phyloP scores from a whole-genome alignment of 129 eudicot species.

The Scalesia atractyloides region DNA sequence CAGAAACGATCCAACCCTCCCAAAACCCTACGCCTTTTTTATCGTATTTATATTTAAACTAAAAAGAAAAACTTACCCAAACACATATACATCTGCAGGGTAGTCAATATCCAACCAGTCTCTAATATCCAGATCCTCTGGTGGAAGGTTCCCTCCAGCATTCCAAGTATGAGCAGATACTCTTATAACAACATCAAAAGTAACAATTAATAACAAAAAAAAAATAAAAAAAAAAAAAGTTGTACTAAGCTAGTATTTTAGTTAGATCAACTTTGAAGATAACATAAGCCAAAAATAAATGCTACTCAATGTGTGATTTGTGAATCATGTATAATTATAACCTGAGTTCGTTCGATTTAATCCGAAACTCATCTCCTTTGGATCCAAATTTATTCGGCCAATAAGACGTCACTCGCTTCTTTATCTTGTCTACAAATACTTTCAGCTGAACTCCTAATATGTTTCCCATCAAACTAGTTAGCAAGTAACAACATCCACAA shows the following conservation, averaged over 20 bases:
- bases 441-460: constrained; percentile 19
- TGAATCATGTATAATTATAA: constrained; percentile 16
- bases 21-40: no score
- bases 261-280: not conserved
- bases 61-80: constrained; percentile 55
- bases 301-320: not conserved
- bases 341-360: constrained; percentile 79
- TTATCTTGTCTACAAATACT: not conserved
- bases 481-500: not conserved
- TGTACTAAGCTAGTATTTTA: not conserved
- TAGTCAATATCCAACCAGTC: constrained; percentile 62
- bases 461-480: constrained; percentile 26
- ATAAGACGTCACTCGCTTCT: constrained; percentile 25
- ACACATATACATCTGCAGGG: constrained; percentile 87
- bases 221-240: not conserved
- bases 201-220: not conserved
- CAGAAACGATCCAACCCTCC: no score
- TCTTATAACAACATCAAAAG: constrained; percentile 35
- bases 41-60: not conserved
- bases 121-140: constrained; percentile 66
- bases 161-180: constrained; percentile 87
- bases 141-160: constrained; percentile 77
- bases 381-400: constrained; percentile 44
- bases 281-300: not conserved
- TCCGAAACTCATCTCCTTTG: constrained; percentile 28